Conservation (phyloP, 1,284 basidiomycete genomes). For the Ustilago sp. region DNA sequence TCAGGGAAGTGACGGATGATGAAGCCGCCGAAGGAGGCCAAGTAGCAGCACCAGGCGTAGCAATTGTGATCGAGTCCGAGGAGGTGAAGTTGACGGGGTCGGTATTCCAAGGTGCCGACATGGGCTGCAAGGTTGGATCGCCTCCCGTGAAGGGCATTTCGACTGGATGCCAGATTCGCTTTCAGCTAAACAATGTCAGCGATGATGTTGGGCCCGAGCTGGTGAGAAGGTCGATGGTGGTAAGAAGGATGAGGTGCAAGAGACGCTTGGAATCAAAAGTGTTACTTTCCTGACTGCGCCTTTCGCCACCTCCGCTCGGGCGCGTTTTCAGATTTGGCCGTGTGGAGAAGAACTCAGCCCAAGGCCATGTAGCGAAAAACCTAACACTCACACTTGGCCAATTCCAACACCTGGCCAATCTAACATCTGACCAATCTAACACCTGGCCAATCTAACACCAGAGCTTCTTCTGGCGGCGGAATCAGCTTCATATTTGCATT, state of each 20-base stretch:
- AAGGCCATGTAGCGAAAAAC: too few relatives aligned
- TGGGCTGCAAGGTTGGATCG: constrained; percentile 10
- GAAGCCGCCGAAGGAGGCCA: constrained; percentile 35
- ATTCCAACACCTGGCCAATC: too few relatives aligned
- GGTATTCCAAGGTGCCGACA: constrained; percentile 21
- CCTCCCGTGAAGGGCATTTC: constrained; percentile 25
- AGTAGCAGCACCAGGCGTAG: constrained; percentile 17
- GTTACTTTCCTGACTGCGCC: constrained; percentile 33
- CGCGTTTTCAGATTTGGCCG: constrained; percentile 13
- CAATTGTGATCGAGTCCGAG: not conserved
- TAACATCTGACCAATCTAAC: too few relatives aligned
- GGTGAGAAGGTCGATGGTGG: constrained; percentile 13
- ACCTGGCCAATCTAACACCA: too few relatives aligned
- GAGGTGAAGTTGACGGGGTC: not conserved
- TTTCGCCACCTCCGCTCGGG: constrained; percentile 33
- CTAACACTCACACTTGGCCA: too few relatives aligned
- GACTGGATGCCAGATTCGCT: not conserved
- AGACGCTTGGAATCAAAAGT: constrained; percentile 24
- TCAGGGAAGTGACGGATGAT: constrained; percentile 15
- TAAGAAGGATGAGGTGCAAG: constrained; percentile 5
- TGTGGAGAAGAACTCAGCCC: constrained; percentile 22
- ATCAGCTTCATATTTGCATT: too few relatives aligned
- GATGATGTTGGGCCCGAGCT: not conserved
- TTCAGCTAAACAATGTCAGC: not conserved
- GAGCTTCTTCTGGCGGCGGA: too few relatives aligned